A percentile compares a stretch with the other conserved stretches of the same genome.
Evolutionary conservation across 306 rosid genomes (phyloP).

Genomic region (Luffa aegyptiaca): DNA sequence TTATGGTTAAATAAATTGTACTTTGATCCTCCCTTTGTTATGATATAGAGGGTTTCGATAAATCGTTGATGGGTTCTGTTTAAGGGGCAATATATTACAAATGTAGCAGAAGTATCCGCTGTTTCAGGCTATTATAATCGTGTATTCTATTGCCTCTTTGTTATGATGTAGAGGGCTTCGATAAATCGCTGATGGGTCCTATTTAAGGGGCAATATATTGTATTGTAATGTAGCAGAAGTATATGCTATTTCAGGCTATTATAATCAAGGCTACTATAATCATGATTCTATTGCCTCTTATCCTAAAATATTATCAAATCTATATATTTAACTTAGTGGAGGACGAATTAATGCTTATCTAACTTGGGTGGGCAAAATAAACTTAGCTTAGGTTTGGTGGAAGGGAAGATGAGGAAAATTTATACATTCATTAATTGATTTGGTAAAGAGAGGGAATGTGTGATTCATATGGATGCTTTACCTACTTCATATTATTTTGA

Average conservation of each 20-base stretch:
- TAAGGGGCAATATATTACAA: too few species aligned
- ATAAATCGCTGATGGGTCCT: too few species aligned
- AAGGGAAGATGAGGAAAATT: not conserved
- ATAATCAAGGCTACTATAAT: too few species aligned
- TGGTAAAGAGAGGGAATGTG: not conserved
- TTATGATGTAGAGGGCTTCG: too few species aligned
- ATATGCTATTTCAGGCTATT: too few species aligned
- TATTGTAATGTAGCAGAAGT: too few species aligned
- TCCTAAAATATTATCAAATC: too few species aligned
- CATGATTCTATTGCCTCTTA: too few species aligned
- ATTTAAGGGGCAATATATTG: too few species aligned
- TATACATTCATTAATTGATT: not conserved
- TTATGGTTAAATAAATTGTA: not conserved
- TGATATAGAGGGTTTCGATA: not conserved
- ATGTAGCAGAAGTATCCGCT: not conserved
- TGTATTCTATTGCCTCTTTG: not conserved
- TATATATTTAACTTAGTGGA: too few species aligned
- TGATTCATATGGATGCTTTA: not conserved
- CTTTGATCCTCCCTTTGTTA: not conserved
- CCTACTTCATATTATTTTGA: not conserved
- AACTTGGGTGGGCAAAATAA: too few species aligned
- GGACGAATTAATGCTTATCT: not conserved
- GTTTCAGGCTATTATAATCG: not conserved
- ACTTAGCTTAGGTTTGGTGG: not conserved
- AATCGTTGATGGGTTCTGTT: too few species aligned